Evolutionary conservation across 352 stramenopile species (phyloP).

Genomic region (Globisporangium abappressorium): DNA sequence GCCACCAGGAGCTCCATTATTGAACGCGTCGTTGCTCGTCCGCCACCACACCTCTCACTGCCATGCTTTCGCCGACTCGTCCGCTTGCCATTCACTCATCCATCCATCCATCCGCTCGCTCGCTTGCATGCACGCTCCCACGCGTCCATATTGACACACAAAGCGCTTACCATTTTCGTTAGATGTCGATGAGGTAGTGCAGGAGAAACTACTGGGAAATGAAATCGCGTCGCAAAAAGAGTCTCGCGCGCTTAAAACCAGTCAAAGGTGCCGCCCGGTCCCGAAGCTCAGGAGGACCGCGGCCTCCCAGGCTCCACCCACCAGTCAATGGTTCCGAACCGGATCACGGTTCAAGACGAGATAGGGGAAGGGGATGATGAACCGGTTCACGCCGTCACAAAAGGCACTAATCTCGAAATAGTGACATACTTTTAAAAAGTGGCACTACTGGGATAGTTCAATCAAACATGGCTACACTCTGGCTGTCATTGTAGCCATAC

Average conservation of each 20-base stretch:
- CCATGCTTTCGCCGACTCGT: no score
- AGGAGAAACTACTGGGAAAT: conserved; percentile 46
- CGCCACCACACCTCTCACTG: not conserved
- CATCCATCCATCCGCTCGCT: not conserved
- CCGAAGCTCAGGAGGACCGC: not conserved
- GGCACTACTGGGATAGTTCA: not conserved
- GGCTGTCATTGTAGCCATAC: not conserved
- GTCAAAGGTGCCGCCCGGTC: conserved; percentile 9
- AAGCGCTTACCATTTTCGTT: conserved; percentile 42
- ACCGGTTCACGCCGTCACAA: not conserved
- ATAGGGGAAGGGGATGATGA: not conserved
- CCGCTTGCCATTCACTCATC: not conserved
- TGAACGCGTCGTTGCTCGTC: not conserved
- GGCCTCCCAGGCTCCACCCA: conserved; percentile 2
- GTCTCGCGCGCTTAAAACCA: conserved; percentile 34
- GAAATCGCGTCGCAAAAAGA: conserved; percentile 16
- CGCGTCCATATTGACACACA: not conserved
- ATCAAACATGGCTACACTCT: not conserved
- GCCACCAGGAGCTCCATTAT: not conserved
- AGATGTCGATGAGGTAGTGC: conserved; percentile 86
- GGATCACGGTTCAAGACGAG: not conserved
- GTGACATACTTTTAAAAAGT: not conserved
- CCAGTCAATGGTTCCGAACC: conserved; percentile 26
- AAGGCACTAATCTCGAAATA: not conserved
- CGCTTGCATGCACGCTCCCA: not conserved